Evolutionary conservation across 208 protist genomes (phyloP), one percentile per base, ranked within the genome.

Genomic region (Leishmania braziliensis): DNA sequence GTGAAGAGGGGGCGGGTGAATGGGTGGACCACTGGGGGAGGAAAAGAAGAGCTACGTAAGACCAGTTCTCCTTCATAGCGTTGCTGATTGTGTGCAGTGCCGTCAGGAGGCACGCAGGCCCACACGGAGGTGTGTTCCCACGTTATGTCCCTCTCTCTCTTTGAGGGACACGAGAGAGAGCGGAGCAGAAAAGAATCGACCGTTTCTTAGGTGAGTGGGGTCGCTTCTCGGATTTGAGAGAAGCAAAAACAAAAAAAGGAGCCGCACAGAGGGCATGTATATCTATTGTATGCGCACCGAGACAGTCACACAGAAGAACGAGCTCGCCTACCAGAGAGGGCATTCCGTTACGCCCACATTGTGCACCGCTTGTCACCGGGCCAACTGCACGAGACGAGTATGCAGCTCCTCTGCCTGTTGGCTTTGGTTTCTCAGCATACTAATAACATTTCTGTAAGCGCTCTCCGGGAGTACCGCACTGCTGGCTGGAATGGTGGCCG

Each of bases 361-460:
- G 46, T 33, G 60, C 4, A 12, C n/a, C 5, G 12, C 9, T 20
- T 12, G 29, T 76, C 18, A 88, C 29, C 80, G 82, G 0, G 89
- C 91, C 29, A 95, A 82, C 77, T 92, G 90, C 74, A 92, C 74
- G 8, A 96, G 83, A 54, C 90, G 89, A 58, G 78, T 71, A 50
- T 97, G 93, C 54, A 97, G 78, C 14, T 83, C 81, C 75, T 83
- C 90, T 39, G 93, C 91, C 71, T 95, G 86, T 60, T 94, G 89
- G 26, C 76, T 95, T 75, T 97, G 93, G 36, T 76, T 79, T 16
- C 83, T 79, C 56, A 97, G 77, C 69, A 95, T 77, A 23, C 75
- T 54, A 50, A 97, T 86, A n/a, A 97, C 90, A 70, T 95, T 92
- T 48, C 75, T 48, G 58, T 68, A 53, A 18, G 75, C 23, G 75